Evolutionary conservation across 2,329 filamentous ascomycete genomes (phyloP).

Genomic region (Gremmenia infestans): DNA sequence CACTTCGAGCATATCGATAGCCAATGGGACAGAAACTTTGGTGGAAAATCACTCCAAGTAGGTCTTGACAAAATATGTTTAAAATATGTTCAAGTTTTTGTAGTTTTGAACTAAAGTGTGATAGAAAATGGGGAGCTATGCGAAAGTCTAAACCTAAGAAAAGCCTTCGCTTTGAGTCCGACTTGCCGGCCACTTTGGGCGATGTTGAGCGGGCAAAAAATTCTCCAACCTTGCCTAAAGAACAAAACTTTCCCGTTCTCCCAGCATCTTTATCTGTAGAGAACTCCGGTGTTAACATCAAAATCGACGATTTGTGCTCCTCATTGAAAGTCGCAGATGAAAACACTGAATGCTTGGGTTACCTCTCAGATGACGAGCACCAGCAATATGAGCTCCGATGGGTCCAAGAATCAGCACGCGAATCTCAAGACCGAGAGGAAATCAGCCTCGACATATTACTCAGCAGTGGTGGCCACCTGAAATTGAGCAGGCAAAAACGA

Average conservation of each 20-base stretch:
- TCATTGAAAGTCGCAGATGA: neutral
- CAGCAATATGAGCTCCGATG: conserved; percentile 6
- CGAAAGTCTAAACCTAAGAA: conserved; percentile 5
- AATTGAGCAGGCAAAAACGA: conserved; percentile 17
- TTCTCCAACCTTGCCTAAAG: neutral
- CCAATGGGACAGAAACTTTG: conserved; percentile 3
- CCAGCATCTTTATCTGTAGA: neutral
- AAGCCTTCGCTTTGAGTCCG: conserved; percentile 1
- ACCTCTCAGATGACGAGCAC: conserved; percentile 14
- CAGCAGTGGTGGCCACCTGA: neutral
- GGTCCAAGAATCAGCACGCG: neutral
- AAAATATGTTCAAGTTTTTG: neutral
- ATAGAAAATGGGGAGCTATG: conserved; percentile 6
- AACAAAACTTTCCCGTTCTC: neutral
- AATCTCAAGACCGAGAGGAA: neutral
- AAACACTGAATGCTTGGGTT: conserved; percentile 10
- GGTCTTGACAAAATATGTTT: neutral
- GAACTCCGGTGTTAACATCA: neutral
- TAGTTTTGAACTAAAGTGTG: neutral
- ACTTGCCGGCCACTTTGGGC: neutral
- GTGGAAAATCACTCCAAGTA: neutral
- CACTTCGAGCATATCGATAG: neutral
- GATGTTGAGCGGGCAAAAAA: neutral
- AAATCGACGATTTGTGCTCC: conserved; percentile 20
- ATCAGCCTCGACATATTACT: conserved; percentile 20